Evolutionary conservation across 23 red algal species (phyloP).

Genomic region (Agarophyton chilense): DNA sequence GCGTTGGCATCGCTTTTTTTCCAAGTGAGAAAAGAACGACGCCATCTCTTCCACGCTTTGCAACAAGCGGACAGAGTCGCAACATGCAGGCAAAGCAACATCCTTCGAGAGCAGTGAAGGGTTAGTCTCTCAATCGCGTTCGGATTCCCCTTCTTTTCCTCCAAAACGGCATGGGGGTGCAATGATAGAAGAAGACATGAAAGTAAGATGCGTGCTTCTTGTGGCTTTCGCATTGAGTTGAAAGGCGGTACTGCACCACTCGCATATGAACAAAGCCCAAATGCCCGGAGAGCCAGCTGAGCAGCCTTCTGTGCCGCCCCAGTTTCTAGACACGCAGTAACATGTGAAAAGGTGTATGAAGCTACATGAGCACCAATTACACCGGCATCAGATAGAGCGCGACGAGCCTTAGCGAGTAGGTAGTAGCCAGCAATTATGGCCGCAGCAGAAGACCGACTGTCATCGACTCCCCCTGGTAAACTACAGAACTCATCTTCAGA

Average conservation of each 20-base stretch:
- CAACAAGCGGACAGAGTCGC: slow-evolving; percentile 28
- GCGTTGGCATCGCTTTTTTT: slow-evolving; percentile 40
- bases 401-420: slow-evolving; percentile 45
- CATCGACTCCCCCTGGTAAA: not conserved
- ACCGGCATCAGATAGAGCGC: slow-evolving; percentile 21
- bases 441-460: slow-evolving; percentile 10
- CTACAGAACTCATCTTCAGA: slow-evolving; percentile 8
- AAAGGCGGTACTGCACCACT: not conserved
- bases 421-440: slow-evolving; percentile 55
- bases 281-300: slow-evolving; percentile 30
- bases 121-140: slow-evolving; percentile 12
- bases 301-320: slow-evolving; percentile 34
- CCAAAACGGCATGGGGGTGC: slow-evolving; percentile 49
- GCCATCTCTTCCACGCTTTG: slow-evolving; percentile 50
- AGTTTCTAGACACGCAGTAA: slow-evolving; percentile 46
- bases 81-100: slow-evolving; percentile 42
- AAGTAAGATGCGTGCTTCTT: slow-evolving; percentile 33
- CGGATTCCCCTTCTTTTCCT: not conserved
- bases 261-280: slow-evolving; percentile 13
- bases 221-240: not conserved
- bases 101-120: slow-evolving; percentile 38
- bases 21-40: slow-evolving; percentile 42
- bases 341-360: slow-evolving; percentile 15
- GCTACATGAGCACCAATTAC: slow-evolving; percentile 29
- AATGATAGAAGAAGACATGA: slow-evolving; percentile 29